Conservation (phyloP, 1,284 basidiomycete genomes). For the Rhodotorula sp. region DNA sequence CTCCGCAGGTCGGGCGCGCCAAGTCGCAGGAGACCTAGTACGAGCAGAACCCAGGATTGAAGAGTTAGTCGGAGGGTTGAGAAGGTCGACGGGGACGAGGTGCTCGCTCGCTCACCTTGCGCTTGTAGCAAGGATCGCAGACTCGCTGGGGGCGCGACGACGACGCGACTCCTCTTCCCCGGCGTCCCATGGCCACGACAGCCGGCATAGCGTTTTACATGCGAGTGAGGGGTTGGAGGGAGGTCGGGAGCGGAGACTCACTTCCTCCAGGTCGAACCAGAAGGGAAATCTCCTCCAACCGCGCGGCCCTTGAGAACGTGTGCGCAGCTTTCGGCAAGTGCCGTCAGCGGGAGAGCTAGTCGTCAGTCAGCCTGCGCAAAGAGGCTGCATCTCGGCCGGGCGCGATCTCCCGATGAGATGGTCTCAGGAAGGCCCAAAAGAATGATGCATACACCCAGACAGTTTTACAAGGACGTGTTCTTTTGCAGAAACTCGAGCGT, state of each 20-base stretch:
- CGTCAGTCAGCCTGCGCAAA: too few species aligned
- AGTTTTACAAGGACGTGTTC: slow-evolving; percentile 39
- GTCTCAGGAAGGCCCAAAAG: not conserved
- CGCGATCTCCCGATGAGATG: not conserved
- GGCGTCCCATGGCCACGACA: too few species aligned
- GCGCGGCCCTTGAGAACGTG: too few species aligned
- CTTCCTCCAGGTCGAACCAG: too few species aligned
- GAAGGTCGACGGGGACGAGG: not conserved
- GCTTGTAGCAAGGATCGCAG: not conserved
- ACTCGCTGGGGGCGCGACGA: not conserved
- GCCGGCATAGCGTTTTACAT: too few species aligned
- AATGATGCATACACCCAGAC: not conserved
- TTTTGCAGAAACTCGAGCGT: slow-evolving; percentile 61
- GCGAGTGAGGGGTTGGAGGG: too few species aligned
- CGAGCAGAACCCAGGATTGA: too few species aligned
- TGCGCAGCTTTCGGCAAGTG: too few species aligned
- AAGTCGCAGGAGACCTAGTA: slow-evolving; percentile 17
- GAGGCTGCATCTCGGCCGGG: not conserved
- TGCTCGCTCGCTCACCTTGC: not conserved
- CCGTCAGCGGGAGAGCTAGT: too few species aligned
- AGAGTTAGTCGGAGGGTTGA: too few species aligned
- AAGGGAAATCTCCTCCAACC: too few species aligned
- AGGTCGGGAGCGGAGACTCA: not conserved
- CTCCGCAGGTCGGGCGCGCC: slow-evolving; percentile 2
- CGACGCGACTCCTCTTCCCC: not conserved